These are phyloP conservation scores for Marasmius oreades DNA, from an alignment of 1,284 basidiomycete genomes.

Conservation along the genomic window DNA sequence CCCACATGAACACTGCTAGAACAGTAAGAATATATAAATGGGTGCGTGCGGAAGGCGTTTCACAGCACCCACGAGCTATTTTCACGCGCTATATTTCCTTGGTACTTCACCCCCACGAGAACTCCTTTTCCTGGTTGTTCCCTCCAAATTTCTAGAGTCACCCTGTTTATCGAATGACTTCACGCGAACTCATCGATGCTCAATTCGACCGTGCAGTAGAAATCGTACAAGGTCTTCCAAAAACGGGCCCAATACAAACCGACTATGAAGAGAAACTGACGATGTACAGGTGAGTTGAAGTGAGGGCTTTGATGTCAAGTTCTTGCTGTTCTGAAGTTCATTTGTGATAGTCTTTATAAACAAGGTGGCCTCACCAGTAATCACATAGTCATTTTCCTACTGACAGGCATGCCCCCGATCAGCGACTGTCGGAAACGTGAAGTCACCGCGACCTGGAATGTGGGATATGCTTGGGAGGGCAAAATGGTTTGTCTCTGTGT, in stretches of 20 bases:
- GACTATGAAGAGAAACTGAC: slow-evolving; percentile 95
- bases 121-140: not conserved
- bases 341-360: slow-evolving; percentile 71
- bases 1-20: no score
- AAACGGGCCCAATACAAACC: slow-evolving; percentile 94
- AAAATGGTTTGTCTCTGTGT: slow-evolving; percentile 68
- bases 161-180: slow-evolving; percentile 42
- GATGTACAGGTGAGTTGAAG: slow-evolving; percentile 74
- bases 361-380: slow-evolving; percentile 58
- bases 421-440: slow-evolving; percentile 90
- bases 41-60: no score
- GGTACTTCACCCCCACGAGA: not conserved
- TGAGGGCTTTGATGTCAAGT: not conserved
- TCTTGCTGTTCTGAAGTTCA: slow-evolving; percentile 1
- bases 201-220: slow-evolving; percentile 95
- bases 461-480: slow-evolving; percentile 93
- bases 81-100: slow-evolving; percentile 13
- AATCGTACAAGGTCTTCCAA: slow-evolving; percentile 89
- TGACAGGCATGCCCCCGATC: slow-evolving; percentile 10
- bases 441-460: slow-evolving; percentile 76
- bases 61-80: not conserved
- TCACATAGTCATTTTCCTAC: slow-evolving; percentile 12
- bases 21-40: no score
- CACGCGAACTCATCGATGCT: slow-evolving; percentile 62
- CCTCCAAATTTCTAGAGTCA: not conserved